Percentiles rank a stretch among this genome's conserved stretches.
Conservation (phyloP, 2,329 filamentous ascomycete genomes). For the Mycocentrospora acerina region DNA sequence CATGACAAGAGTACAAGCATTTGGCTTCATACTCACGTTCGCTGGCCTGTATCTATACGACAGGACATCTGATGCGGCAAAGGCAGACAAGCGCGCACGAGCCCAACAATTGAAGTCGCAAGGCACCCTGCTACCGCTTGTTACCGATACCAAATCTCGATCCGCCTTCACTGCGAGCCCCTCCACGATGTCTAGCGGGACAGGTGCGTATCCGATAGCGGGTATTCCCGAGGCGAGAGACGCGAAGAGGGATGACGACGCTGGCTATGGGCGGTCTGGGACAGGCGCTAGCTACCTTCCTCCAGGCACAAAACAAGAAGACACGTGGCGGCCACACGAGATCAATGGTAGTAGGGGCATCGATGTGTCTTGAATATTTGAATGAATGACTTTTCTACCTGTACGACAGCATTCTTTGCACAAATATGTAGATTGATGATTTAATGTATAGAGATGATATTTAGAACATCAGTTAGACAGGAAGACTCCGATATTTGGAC, state of each 20-base stretch:
- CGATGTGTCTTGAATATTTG: conserved; percentile 22
- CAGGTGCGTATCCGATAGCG: conserved; percentile 30
- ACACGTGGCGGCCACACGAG: conserved; percentile 65
- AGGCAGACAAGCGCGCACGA: conserved; percentile 77
- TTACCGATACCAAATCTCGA: conserved; percentile 35
- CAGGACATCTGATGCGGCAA: conserved; percentile 82
- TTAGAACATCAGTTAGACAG: too few species aligned
- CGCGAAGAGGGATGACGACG: conserved; percentile 60
- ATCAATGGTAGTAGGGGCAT: conserved; percentile 26
- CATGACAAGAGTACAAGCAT: conserved; percentile 78
- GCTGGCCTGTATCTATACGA: conserved; percentile 94
- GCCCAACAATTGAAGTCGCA: conserved; percentile 63
- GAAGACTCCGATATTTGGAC: too few species aligned
- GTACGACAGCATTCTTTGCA: too few species aligned
- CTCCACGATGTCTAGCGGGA: conserved; percentile 39
- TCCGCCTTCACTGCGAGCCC: conserved; percentile 43
- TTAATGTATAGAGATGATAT: conserved; percentile 1
- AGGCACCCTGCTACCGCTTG: conserved; percentile 68
- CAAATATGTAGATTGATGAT: not conserved
- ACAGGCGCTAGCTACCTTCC: conserved; percentile 62
- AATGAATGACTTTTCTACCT: conserved; percentile 1
- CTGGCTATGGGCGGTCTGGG: conserved; percentile 45
- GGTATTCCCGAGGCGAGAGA: conserved; percentile 42
- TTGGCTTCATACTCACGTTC: conserved; percentile 87
- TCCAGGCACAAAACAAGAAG: conserved; percentile 80